Percentiles rank a stretch among this genome's conserved stretches.
Conservation (phyloP, 305 asterid genomes). For the Fraxinus dipetala region DNA sequence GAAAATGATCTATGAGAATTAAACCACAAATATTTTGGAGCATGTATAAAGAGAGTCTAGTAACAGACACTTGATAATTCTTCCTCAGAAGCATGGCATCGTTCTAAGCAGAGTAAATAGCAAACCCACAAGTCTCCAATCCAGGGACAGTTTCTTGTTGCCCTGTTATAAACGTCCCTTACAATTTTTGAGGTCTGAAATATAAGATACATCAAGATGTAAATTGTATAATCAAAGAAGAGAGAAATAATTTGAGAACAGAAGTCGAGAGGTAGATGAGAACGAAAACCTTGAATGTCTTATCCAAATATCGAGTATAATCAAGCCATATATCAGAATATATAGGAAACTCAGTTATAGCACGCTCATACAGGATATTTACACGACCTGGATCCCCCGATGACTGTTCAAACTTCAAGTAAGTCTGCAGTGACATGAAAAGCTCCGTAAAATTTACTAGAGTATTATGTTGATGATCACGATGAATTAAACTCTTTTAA, state of each 20-base stretch:
- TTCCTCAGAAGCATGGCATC: slow-evolving; percentile 66
- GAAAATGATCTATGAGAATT: not conserved
- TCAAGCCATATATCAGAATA: slow-evolving; percentile 77
- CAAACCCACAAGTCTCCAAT: slow-evolving; percentile 84
- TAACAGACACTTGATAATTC: slow-evolving; percentile 64
- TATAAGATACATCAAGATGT: slow-evolving; percentile 18
- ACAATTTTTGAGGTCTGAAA: slow-evolving; percentile 74
- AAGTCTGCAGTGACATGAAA: slow-evolving; percentile 51
- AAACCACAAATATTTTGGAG: slow-evolving; percentile 5
- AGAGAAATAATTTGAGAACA: too few relatives aligned
- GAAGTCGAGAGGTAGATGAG: not conserved
- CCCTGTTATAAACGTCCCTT: slow-evolving; percentile 72
- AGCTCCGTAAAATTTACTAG: slow-evolving; percentile 15
- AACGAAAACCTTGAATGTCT: slow-evolving; percentile 73
- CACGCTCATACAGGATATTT: slow-evolving; percentile 88
- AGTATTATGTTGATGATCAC: not conserved
- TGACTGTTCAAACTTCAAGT: slow-evolving; percentile 84
- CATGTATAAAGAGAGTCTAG: slow-evolving; percentile 12
- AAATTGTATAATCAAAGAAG: slow-evolving; percentile 8
- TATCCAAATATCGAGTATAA: slow-evolving; percentile 74
- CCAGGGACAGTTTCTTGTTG: slow-evolving; percentile 95
- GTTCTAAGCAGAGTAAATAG: slow-evolving; percentile 73
- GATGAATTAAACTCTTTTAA: not conserved
- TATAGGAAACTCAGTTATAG: slow-evolving; percentile 71
- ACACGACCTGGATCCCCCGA: slow-evolving; percentile 89